These are phyloP conservation scores for Quercus suber DNA, from an alignment of 306 rosid species.

Conservation along the genomic window DNA sequence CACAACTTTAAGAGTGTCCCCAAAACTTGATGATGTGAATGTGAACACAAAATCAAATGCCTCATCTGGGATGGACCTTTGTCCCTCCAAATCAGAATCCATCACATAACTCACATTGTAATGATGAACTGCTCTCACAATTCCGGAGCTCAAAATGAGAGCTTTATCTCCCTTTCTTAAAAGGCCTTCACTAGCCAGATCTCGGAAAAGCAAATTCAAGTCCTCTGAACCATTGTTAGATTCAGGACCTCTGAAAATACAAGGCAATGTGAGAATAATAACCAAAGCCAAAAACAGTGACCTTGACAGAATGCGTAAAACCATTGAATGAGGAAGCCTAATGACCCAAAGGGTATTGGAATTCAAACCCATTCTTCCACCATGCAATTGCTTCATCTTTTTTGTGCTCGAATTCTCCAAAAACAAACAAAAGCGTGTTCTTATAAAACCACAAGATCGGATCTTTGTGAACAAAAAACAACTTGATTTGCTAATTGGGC, in stretches of 20 bases:
- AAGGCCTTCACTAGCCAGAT: conserved; percentile 55
- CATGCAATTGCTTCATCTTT: conserved; percentile 26
- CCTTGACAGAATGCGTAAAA: conserved; percentile 51
- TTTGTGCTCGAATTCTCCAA: neutral
- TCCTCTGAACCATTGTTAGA: conserved; percentile 24
- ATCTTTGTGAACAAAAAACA: neutral
- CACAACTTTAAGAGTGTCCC: conserved; percentile 36
- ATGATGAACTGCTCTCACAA: conserved; percentile 15
- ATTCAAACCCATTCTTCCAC: conserved; percentile 29
- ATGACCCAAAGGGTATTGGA: conserved; percentile 36
- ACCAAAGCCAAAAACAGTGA: conserved; percentile 55
- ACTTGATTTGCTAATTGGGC: neutral
- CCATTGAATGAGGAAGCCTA: conserved; percentile 43
- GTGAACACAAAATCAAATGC: conserved; percentile 50
- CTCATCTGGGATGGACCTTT: conserved; percentile 36
- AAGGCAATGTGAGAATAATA: conserved; percentile 49
- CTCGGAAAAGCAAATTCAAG: conserved; percentile 46
- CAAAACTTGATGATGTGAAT: conserved; percentile 20
- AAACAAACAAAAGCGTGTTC: conserved; percentile 1
- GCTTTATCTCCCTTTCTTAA: conserved; percentile 37
- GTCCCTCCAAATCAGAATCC: conserved; percentile 38
- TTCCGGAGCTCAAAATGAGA: conserved; percentile 44
- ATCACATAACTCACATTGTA: conserved; percentile 26
- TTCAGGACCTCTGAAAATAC: conserved; percentile 21
- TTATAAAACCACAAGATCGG: neutral